Base-by-base conservation (phyloP, 1,284 basidiomycete genomes). In the Rhizoctonia solani region DNA sequence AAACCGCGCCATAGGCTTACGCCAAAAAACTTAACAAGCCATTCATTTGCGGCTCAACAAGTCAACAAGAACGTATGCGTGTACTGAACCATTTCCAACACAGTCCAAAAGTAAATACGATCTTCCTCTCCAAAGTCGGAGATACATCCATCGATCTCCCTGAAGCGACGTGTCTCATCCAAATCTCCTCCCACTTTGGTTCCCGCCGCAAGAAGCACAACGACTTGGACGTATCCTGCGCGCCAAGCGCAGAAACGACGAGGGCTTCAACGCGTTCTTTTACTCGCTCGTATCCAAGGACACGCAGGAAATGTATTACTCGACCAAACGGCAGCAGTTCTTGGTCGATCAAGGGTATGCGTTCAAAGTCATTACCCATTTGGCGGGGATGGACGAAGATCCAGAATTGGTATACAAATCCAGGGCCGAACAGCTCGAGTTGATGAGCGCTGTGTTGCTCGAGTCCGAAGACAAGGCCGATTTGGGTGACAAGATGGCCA, bases 221-320 rank as follows among this genome's bases (percentile, higher is more conserved):
- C 85, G 97, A 69, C 81, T 99, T 54, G 92, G 93, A 27, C 92
- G 95, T 58, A 99, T 99, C 74, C 81, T 99, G 63, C 89, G 97
- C 69, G 97, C 97, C 8, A 99, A 99, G 79, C 85, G 97, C 66
- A 85, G 97, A 72, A 99, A 99, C 76, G 97, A 99, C 75, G 97
- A 99, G 78, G 97, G 97, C 1, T 99, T 99, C 82, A 99, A 99
- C 73, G 97, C 97, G 13, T 99, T 99, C 80, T 99, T 99, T 81
- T 99, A 99, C 79, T 98, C 95, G 34, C 85, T 99, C 30, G 97
- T 99, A 47, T 97, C 94, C 41, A 98, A 97, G 77, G 96, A 99
- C 79, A 99, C 97, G 0, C 93, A 97, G 74, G 97, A 99, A 79
- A 99, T 99, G 94, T 99, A 90, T 79, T 99, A 98, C 82, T 96